Evolutionary conservation across 495 filamentous ascomycete species (phyloP).

Genomic region (Astrothelium macrocarpum): DNA sequence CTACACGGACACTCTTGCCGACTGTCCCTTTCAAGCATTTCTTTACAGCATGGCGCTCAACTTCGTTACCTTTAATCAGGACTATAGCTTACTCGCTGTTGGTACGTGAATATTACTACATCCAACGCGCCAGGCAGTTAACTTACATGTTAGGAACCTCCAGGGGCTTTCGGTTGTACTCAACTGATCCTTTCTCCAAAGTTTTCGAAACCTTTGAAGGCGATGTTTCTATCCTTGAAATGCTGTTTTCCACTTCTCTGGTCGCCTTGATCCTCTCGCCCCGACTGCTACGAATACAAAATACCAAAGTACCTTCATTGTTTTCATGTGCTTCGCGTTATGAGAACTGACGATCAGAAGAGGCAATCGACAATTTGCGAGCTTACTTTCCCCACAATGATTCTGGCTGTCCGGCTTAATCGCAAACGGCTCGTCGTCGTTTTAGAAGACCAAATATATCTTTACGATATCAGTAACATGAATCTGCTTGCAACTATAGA

Average conservation of each 20-base stretch:
- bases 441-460: constrained; percentile 88
- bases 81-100: constrained; percentile 91
- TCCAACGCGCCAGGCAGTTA: not conserved
- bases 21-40: no score
- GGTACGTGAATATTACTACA: constrained; percentile 42
- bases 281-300: constrained; percentile 82
- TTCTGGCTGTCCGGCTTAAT: constrained; percentile 86
- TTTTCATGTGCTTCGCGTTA: not conserved
- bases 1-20: no score
- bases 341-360: constrained; percentile 33
- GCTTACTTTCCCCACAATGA: constrained; percentile 89
- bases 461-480: constrained; percentile 99
- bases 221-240: constrained; percentile 90
- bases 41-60: constrained; percentile 58
- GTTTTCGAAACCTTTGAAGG: constrained; percentile 87
- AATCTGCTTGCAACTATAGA: constrained; percentile 79
- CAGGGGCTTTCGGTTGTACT: constrained; percentile 89
- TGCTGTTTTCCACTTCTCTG: constrained; percentile 98
- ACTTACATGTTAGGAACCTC: constrained; percentile 54
- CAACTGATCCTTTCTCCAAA: constrained; percentile 89
- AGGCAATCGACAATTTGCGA: constrained; percentile 95
- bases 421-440: constrained; percentile 88
- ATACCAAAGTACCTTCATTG: constrained; percentile 70
- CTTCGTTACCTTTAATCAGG: constrained; percentile 98
- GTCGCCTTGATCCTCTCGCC: constrained; percentile 88